Base-by-base conservation (phyloP, 495 filamentous ascomycete species). In the Annulohypoxylon maeteangense region DNA sequence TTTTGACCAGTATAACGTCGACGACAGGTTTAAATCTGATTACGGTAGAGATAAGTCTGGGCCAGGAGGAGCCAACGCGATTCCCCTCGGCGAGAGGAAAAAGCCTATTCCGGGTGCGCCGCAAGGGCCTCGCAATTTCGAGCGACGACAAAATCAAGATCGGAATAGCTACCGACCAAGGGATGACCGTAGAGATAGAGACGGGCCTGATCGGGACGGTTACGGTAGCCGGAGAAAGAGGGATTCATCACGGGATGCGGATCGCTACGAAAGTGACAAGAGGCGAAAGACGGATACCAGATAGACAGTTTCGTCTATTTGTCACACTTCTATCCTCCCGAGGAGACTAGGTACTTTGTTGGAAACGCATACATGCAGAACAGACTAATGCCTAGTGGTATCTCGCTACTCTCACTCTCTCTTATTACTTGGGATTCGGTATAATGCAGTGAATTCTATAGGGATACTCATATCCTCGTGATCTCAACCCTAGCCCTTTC, bases 401-500 rank as follows among this genome's bases (percentile, higher is more conserved):
- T 20, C 14, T 1, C 11, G 34, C 40, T 27, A 3, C 14, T 34
- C 18, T 51, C 27, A 3, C 14, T 34, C 18, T 51, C 36, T 16
- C 47, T 32, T n/a, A 38, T 40, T 55, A 25, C 7, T 14, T 8
- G 22, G 1, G 25, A 61, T 60, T 32, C 5, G n/a, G 22, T 40
- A 29, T 20, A 65, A 63, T 22, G 7, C 60, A 16, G 20, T 14
- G 31, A 27, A 53, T 62, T 53, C 1, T 40, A 48, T 14, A 6
- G 22, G 20, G 45, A 12, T 40, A 29, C 57, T 23, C 74, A 95
- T 80, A 97, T 94, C 82, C 87, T 89, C 25, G 88, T 85, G 71
- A 97, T 90, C 71, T 97, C 94, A 34, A 95, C 91, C 68, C 94
- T 87, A n/a, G 90, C 87, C 74, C 94, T 87, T 62, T 93, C 89